Base-by-base conservation (phyloP, 495 filamentous ascomycete species). In the Sporormia fimetaria region DNA sequence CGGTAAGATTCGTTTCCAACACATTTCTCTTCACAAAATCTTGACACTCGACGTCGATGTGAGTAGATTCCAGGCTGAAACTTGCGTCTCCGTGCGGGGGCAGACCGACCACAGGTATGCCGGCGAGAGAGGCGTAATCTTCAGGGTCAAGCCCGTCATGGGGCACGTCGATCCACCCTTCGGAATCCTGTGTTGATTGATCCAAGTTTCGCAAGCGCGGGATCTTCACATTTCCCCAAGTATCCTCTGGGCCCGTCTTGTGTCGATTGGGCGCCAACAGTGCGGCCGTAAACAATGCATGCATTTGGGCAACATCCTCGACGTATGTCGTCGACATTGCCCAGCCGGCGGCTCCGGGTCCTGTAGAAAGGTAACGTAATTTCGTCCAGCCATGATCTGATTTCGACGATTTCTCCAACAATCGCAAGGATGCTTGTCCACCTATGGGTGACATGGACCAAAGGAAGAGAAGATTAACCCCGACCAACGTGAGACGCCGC, bases 171-270 rank as follows among this genome's bases (percentile, higher is more conserved):
- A 52, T 35, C 49, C 49, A 56, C 3, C 45, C 53, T n/a, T 37
- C 28, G 1, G 25, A 20, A 29, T 52, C 33, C 9, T n/a, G 18
- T 10, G 14, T 18, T 1, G 53, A 37, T 1, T 9, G 8, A 21
- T 49, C 35, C 10, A 52, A 20, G 2, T 14, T 11, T n/a, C 50
- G 44, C 10, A 56, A 12, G 6, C 44, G 20, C 3, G 50, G 50
- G 14, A 57, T 48, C 31, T 49, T 53, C 5, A 57, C 33, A 24
- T 57, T 57, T 7, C 50, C 50, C 54, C 54, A 57, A 3, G 33
- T 10, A 41, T 57, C 54, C 15, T 37, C 28, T 1, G 50, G 46
- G 2, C 44, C 42, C 2, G 26, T 18, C 34, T 53, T 57, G 14
- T n/a, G 40, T 11, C 21, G 4, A 3, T 33, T 17, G 0, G 49